Conservation (phyloP, 768 basidiomycete species). For the Auriculariales sp. region DNA sequence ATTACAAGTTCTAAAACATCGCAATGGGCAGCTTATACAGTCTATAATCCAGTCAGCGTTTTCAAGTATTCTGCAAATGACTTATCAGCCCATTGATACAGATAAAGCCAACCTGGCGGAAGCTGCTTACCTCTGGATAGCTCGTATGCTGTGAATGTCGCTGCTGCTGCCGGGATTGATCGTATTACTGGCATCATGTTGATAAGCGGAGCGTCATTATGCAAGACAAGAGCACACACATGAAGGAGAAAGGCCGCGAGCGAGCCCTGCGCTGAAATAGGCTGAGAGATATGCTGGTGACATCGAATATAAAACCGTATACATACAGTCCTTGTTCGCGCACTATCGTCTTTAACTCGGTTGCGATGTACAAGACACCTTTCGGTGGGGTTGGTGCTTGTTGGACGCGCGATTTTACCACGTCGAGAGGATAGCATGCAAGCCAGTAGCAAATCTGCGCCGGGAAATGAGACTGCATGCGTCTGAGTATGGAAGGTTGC, state of each 20-base stretch:
- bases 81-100: no score
- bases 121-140: conserved; percentile 48
- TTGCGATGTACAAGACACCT: conserved; percentile 61
- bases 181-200: conserved; percentile 33
- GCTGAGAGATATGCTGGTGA: not conserved
- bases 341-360: conserved; percentile 53
- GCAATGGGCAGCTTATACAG: no score
- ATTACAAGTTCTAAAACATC: no score
- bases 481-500: not conserved
- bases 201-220: not conserved
- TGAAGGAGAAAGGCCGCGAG: conserved; percentile 63
- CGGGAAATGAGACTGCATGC: not conserved
- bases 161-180: conserved; percentile 85
- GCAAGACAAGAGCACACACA: conserved; percentile 28
- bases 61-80: no score
- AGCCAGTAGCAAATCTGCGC: conserved; percentile 81
- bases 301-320: not conserved
- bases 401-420: conserved; percentile 85
- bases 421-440: conserved; percentile 83
- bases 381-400: conserved; percentile 58
- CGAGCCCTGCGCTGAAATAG: conserved; percentile 39
- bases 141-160: conserved; percentile 84
- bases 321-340: conserved; percentile 62
- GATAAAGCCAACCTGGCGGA: no score
- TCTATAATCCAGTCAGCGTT: no score